These are phyloP conservation scores for Kodamaea plutei DNA, from an alignment of 1,139 yeast species.

Conservation along the genomic window DNA sequence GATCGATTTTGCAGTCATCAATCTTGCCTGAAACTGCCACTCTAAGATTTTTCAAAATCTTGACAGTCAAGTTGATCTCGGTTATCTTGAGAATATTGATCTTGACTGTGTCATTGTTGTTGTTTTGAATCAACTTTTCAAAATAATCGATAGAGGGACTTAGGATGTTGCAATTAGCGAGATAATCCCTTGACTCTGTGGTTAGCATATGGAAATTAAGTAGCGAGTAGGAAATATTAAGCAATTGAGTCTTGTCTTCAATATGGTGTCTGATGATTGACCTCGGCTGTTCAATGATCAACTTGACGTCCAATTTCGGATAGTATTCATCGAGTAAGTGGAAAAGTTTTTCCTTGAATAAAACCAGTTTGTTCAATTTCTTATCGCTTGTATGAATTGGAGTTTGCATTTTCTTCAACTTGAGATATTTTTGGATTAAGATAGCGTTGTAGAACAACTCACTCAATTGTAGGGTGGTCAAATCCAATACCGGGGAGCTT, in stretches of 20 bases:
- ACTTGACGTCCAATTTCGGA: slow-evolving; percentile 39
- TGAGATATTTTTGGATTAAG: slow-evolving; percentile 28
- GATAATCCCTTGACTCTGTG: slow-evolving; percentile 32
- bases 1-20: slow-evolving; percentile 21
- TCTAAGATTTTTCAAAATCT: slow-evolving; percentile 29
- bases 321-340: slow-evolving; percentile 38
- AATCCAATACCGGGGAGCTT: slow-evolving; percentile 47
- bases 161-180: slow-evolving; percentile 32
- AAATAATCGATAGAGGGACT: slow-evolving; percentile 32
- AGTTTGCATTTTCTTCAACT: slow-evolving; percentile 19
- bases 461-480: slow-evolving; percentile 44
- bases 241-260: slow-evolving; percentile 22
- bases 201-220: slow-evolving; percentile 36
- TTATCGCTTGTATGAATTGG: not conserved
- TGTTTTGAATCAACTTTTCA: slow-evolving; percentile 17
- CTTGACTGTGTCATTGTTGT: slow-evolving; percentile 5
- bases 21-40: slow-evolving; percentile 23
- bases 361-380: not conserved
- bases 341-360: slow-evolving; percentile 10
- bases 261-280: slow-evolving; percentile 30
- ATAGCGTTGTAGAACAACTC: slow-evolving; percentile 35
- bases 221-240: slow-evolving; percentile 37
- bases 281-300: slow-evolving; percentile 44
- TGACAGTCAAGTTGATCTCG: slow-evolving; percentile 21
- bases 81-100: slow-evolving; percentile 21